Conservation (phyloP, 805 yeast species). For the Ogataea salicorniae region DNA sequence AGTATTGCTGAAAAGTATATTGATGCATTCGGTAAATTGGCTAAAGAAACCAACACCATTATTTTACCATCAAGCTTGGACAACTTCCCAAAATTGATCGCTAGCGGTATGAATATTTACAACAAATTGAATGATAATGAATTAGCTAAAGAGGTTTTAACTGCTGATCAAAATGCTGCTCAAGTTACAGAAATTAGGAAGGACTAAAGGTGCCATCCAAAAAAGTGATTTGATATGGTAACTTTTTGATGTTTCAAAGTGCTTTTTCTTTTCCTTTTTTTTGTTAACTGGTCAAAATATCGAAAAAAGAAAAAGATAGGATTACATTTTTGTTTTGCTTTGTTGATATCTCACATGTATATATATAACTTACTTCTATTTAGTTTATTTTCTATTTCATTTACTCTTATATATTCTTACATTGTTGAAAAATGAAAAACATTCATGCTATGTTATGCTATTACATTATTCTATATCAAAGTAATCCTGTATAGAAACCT, state of each 20-base stretch:
- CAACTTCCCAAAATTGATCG: conserved; percentile 69
- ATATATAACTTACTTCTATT: neutral
- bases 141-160: conserved; percentile 30
- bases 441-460: no score
- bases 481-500: neutral
- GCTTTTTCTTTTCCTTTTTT: neutral
- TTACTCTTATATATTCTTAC: neutral
- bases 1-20: conserved; percentile 83
- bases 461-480: neutral
- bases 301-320: no score
- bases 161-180: conserved; percentile 4
- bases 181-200: neutral
- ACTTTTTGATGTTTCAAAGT: neutral
- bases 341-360: neutral
- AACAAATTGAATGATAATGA: conserved; percentile 32
- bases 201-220: neutral
- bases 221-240: neutral
- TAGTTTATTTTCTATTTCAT: neutral
- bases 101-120: conserved; percentile 71
- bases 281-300: neutral
- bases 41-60: conserved; percentile 75
- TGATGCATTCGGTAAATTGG: conserved; percentile 74
- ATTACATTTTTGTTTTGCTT: neutral
- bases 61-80: conserved; percentile 73
- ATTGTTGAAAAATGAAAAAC: neutral